These are phyloP conservation scores for Ziziphus jujuba DNA, from an alignment of 306 rosid species.

Conservation along the genomic window DNA sequence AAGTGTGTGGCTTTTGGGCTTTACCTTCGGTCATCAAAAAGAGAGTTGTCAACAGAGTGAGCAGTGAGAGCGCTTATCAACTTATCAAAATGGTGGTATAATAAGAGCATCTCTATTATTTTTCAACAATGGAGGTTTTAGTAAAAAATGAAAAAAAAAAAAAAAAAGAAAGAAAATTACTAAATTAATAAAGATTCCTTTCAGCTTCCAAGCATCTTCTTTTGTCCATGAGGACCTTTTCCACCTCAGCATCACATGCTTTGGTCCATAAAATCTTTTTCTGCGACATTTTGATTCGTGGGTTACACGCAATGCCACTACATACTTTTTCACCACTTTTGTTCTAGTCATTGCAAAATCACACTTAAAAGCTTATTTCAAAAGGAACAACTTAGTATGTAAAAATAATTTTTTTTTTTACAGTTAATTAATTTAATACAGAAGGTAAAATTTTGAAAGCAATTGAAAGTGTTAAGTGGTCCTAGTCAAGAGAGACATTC, in stretches of 20 bases:
- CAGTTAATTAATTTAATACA: neutral
- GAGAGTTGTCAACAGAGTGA: slow-evolving; percentile 35
- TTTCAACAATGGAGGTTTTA: neutral
- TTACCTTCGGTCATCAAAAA: slow-evolving; percentile 8
- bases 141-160: neutral
- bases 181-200: slow-evolving; percentile 14
- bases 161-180: too few relatives aligned
- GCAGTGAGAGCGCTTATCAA: slow-evolving; percentile 69
- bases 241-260: slow-evolving; percentile 60
- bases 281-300: slow-evolving; percentile 32
- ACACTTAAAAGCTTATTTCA: slow-evolving; percentile 18
- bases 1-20: slow-evolving; percentile 39
- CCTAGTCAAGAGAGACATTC: slow-evolving; percentile 22
- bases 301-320: slow-evolving; percentile 47
- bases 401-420: neutral
- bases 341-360: slow-evolving; percentile 16
- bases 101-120: slow-evolving; percentile 25
- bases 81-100: slow-evolving; percentile 32
- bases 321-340: slow-evolving; percentile 17
- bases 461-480: slow-evolving; percentile 2
- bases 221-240: slow-evolving; percentile 27
- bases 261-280: slow-evolving; percentile 20
- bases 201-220: slow-evolving; percentile 9
- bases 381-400: neutral
- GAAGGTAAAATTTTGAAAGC: neutral